Evolutionary conservation across 2,329 filamentous ascomycete species (phyloP), one percentile per base, ranked within the genome.

Genomic region (Trichophyton verrucosum): DNA sequence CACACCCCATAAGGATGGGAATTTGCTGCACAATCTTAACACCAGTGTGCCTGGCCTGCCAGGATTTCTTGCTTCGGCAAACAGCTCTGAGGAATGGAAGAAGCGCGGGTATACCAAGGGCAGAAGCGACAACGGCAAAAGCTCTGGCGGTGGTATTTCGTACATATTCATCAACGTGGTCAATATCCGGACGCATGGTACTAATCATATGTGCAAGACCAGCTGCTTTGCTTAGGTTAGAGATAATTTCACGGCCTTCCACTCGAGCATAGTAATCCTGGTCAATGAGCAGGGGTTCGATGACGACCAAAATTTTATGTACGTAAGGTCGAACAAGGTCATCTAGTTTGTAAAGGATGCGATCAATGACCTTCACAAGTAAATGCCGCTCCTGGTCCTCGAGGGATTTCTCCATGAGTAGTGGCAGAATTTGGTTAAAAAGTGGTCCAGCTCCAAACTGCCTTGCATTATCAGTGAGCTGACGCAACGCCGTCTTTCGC

Each of bases 1-100:
- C 94, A 72, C 94, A 99, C 30, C 94, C 94, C 94, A 99, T 99
- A 3, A 99, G 78, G 67, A 99, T 99, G 22, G 94, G 92, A 68
- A 99, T 97, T 72, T 99, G 94, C 73, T 99, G 94, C 15, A 99
- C 89, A 71, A 99, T 99, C 80, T 99, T 99, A 66, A 99, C 94
- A 77, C 94, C 94, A 1, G 94, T 99, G 73, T 99, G 94, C 64
- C 94, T 83, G 59, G 94, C 94, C 73, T 97, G 91, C 94, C 94
- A 99, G 61, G 94, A 97, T 76, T 99, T 99, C 77, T 97, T 97
- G 77, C 91, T 96, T 72, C 91, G 86, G 73, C 94, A 99, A 17
- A 99, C 94, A 63, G 95, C 94, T 69, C 91, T 85, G 47, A 99
- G 79, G 80, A 99, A 99, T 1, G 94, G 94, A 27, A 99, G 83